Base-by-base conservation (phyloP, 768 basidiomycete genomes). In the Punctularia strigosozonata region DNA sequence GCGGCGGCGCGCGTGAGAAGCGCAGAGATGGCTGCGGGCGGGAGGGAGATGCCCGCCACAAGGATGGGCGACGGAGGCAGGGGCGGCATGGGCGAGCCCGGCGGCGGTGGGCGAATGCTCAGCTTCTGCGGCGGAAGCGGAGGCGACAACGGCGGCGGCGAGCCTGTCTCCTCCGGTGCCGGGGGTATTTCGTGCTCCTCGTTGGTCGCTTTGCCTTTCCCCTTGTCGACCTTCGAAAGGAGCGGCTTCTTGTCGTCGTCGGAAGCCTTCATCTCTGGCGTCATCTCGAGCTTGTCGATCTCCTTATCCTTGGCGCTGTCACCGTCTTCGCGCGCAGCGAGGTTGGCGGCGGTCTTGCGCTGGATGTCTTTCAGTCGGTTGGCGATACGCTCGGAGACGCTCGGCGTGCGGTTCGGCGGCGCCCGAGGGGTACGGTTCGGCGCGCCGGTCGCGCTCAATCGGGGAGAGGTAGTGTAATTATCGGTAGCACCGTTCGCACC, bases 311-410 rank as follows among this genome's bases (percentile, higher is more conserved):
- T 60, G 24, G 56, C 51, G 14, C 60, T 42, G 46, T 48, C 22
- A 37, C 50, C 40, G 46, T 53, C 49, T 45, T 55, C 49, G 6
- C 55, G 40, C 26, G 58, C 57, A 30, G 64, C 60, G 6, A 63
- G 59, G 32, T 45, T 44, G 20, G 37, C 49, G 23, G 52, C 47
- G 18, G 69, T 65, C 49, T 64, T 75, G 50, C 73, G 70, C 50
- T 85, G 80, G 6, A 89, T 76, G 41, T 86, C 82, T 51, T 77
- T 80, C 33, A 95, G 74, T 38, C 88, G 81, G 44, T 79, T 72
- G 2, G 81, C 67, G 48, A 95, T 88, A 37, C 89, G 79, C 55
- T 94, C 90, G 1, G 89, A 81, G 33, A 94, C 82, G 36, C 80
- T 90, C 13, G 77, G 69, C 14, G 81, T 77, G 15, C 85, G 71